Evolutionary conservation across 495 filamentous ascomycete species (phyloP).

Genomic region (Aspergillus diversus): DNA sequence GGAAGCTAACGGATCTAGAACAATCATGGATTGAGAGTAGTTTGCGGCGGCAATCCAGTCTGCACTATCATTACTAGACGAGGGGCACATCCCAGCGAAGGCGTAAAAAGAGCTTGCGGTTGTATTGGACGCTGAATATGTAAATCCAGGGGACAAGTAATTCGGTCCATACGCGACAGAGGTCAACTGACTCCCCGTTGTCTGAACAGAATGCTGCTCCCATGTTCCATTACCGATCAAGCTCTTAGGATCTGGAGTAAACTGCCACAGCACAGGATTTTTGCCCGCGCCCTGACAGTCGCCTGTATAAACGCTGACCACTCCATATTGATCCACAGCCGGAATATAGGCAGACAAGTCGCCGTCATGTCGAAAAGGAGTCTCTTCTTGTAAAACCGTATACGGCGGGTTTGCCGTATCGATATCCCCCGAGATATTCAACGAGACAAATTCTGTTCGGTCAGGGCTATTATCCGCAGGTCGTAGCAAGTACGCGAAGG

Average conservation of each 20-base stretch:
- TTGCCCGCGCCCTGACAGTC: slow-evolving; percentile 57
- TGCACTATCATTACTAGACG: slow-evolving; percentile 39
- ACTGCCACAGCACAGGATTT: slow-evolving; percentile 58
- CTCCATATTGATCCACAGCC: slow-evolving; percentile 64
- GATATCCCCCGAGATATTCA: slow-evolving; percentile 65
- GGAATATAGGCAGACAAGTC: slow-evolving; percentile 60
- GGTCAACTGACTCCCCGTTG: slow-evolving; percentile 32
- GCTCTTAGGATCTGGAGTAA: slow-evolving; percentile 43
- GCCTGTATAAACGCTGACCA: slow-evolving; percentile 70
- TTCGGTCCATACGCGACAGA: slow-evolving; percentile 55
- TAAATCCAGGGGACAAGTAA: slow-evolving; percentile 67
- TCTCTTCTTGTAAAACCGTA: slow-evolving; percentile 57
- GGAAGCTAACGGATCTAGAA: slow-evolving; percentile 40
- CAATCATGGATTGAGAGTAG: slow-evolving; percentile 78
- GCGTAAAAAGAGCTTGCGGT: slow-evolving; percentile 60
- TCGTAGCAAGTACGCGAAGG: slow-evolving; percentile 64
- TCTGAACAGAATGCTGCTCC: slow-evolving; percentile 38
- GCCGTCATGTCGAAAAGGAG: slow-evolving; percentile 64
- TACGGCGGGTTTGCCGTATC: slow-evolving; percentile 54
- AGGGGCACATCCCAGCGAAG: slow-evolving; percentile 91
- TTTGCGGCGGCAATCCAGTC: slow-evolving; percentile 65
- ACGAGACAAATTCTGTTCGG: slow-evolving; percentile 57
- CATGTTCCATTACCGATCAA: slow-evolving; percentile 60
- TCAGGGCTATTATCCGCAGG: slow-evolving; percentile 43
- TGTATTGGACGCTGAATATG: slow-evolving; percentile 64